Base-by-base conservation (phyloP, 768 basidiomycete genomes). In the Leccinum uliginosum region DNA sequence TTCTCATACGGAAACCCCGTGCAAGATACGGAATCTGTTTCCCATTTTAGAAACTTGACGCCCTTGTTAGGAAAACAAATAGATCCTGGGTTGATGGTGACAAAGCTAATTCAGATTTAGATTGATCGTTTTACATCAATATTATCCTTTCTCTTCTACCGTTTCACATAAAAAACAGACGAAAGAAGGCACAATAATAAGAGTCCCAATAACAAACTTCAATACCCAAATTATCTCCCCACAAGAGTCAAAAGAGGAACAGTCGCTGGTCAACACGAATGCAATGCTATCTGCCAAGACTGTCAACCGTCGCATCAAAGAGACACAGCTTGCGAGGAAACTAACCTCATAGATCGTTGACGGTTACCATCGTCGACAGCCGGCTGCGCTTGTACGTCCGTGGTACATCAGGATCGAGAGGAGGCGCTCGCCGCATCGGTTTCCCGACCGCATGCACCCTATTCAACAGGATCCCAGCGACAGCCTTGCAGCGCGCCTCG, bases 391-490 rank as follows among this genome's bases (percentile, higher is more conserved):
- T 76, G 59, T 84, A 84, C 59, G 70, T 67, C 61, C 68, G 73
- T 30, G 74, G 73, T 30, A 45, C 62, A 7, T 67, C 67, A 21
- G 50, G 62, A 30, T 67, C 60, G 12, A 66, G 68, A 4, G 67
- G 68, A 6, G 71, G 71, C 34, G 71, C 59, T 56, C 79, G 70
- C n/a, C 82, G 72, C 75, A 80, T 75, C 1, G 83, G 82, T 55
- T 74, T 76, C n/a, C 83, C 82, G 4, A 76, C 76, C 0, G 74
- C 77, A 58, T 78, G 77, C 34, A 81, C 78, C 21, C 83, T 74
- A 62, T 79, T 80, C 26, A 86, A 73, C 30, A 86, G 67, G 47
- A 83, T 83, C 19, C 80, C 82, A 3, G 84, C 84, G 1, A 86
- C 82, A 53, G 84, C 75, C 63, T 75, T 76, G 56, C 78, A 76